Base-by-base conservation (phyloP, 306 rosid genomes). In the Carpinus fangiana region DNA sequence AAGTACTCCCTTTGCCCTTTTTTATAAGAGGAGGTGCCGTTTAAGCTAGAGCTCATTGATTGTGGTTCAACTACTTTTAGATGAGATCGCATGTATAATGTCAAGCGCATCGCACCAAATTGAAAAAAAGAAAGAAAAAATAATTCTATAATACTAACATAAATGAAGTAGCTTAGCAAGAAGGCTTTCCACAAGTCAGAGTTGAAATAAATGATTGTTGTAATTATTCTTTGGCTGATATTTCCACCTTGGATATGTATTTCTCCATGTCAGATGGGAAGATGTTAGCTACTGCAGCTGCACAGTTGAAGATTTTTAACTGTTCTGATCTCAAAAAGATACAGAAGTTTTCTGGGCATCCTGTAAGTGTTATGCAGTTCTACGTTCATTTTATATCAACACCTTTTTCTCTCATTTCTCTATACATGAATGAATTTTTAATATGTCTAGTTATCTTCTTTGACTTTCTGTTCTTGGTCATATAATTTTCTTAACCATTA, bases 261-360 rank as follows among this genome's bases (percentile, higher is more conserved):
- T 47, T 76, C 70, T 84, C 50, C 59, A 18, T 36, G 60, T 76
- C 86, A 95, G 99, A 90, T 93, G 99, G 96, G 77, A 89, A 85
- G 75, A 87, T 79, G n/a, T 61, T 95, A 81, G 96, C 98, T 67
- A 95, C 98, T 83, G 99, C 98, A 36, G 86, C 96, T 73, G 90
- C 93, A 21, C 93, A 91, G 78, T 73, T 95, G 87, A 95, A 91
- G 91, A 87, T 90, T 54, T 90, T 93, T 50, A 74, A 78, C 75
- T 84, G 90, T 78, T 86, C 93, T 34, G 81, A 85, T 83, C 81
- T 86, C 85, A 90, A 88, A 70, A 95, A 90, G 90, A 87, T 90
- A 76, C 93, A 86, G 80, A 95, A 91, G 84, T 91, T 91, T 81
- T 83, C 93, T 65, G 99, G 99, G 76, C 99, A 95, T 90, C 99